A percentile compares a stretch with the other conserved stretches of the same genome.
phyloP scores from a whole-genome alignment of 768 basidiomycete genomes.

The Coprinopsis sp. region DNA sequence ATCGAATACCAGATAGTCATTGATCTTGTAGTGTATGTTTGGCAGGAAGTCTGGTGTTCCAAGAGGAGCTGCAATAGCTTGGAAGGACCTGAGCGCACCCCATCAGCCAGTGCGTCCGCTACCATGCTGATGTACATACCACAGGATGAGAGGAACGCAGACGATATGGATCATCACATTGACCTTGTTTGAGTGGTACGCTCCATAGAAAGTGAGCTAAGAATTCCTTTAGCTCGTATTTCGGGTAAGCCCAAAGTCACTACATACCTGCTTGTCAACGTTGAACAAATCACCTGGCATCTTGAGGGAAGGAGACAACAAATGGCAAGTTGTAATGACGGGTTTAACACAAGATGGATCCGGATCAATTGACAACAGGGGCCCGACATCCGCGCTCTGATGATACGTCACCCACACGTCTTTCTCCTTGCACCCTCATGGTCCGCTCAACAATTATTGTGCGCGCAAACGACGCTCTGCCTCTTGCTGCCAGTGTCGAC shows the following conservation, averaged over 20 bases:
- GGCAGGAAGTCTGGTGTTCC: conserved; percentile 56
- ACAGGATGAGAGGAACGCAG: conserved; percentile 80
- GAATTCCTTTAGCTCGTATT: conserved; percentile 9
- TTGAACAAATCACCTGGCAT: conserved; percentile 46
- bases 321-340: no score
- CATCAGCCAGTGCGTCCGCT: not conserved
- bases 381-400: no score
- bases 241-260: not conserved
- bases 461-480: conserved; percentile 80
- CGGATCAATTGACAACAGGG: no score
- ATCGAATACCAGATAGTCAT: conserved; percentile 64
- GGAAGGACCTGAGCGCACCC: conserved; percentile 48
- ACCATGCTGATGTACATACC: conserved; percentile 40
- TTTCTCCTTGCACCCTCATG: conserved; percentile 40
- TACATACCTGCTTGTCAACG: conserved; percentile 62
- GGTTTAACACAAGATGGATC: no score
- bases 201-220: conserved; percentile 89
- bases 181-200: conserved; percentile 80
- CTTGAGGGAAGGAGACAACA: conserved; percentile 20
- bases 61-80: conserved; percentile 47
- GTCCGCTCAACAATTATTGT: conserved; percentile 86
- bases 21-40: conserved; percentile 44
- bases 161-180: conserved; percentile 85
- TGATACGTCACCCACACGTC: conserved; percentile 7
- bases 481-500: conserved; percentile 93